Evolutionary conservation across 2,329 filamentous ascomycete genomes (phyloP).

Genomic region (Seiridium unicorne): DNA sequence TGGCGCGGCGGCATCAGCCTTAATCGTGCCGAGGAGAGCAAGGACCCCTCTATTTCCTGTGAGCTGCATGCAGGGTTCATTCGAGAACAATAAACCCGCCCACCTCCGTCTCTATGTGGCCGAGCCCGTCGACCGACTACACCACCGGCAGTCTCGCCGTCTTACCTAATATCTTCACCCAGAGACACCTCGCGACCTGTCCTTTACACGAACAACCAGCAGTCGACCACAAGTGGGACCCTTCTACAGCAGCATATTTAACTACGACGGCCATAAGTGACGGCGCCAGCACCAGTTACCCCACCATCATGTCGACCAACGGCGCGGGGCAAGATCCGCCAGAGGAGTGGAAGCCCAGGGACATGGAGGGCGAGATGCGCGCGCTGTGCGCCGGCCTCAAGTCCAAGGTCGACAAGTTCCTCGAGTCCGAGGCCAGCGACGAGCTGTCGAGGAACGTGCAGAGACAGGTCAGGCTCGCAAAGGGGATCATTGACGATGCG

Average conservation of each 20-base stretch:
- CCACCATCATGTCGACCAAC: neutral
- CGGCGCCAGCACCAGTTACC: neutral
- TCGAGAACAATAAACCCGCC: neutral
- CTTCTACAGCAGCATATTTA: neutral
- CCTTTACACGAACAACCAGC: neutral
- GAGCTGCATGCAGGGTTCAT: neutral
- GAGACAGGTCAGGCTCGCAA: constrained; percentile 68
- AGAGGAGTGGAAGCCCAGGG: neutral
- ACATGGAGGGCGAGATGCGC: constrained; percentile 10
- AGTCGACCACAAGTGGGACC: no score
- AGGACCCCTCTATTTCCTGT: neutral
- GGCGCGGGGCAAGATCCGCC: neutral
- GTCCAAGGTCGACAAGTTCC: constrained; percentile 62
- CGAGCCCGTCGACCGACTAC: neutral
- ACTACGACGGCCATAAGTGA: neutral
- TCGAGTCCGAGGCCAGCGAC: constrained; percentile 56
- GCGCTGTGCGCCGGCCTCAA: constrained; percentile 51
- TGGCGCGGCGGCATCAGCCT: neutral
- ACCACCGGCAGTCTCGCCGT: neutral
- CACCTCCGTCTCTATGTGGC: neutral
- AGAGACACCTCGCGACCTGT: neutral
- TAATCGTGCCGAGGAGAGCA: neutral
- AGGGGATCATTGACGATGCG: constrained; percentile 73
- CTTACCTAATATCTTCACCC: neutral
- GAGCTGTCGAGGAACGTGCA: constrained; percentile 65